Conservation (phyloP, 179 eudicot genomes). For the Patellifolia procumbens region DNA sequence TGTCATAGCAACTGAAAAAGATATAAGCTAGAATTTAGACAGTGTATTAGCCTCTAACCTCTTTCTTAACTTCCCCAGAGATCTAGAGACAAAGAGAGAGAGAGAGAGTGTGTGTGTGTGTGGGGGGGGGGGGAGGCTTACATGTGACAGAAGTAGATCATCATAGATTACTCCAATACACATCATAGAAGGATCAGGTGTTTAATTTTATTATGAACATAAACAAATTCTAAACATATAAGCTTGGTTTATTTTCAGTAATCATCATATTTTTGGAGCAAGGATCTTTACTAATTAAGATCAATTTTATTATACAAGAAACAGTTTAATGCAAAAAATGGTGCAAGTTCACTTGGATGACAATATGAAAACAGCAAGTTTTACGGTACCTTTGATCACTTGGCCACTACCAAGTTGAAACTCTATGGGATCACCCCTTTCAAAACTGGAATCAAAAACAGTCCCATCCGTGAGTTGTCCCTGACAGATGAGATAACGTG, state of each 20-base stretch:
- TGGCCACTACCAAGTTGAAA: conserved; percentile 95
- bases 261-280: neutral
- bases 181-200: neutral
- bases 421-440: conserved; percentile 92
- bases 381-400: conserved; percentile 73
- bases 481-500: conserved; percentile 33
- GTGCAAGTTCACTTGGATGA: conserved; percentile 1
- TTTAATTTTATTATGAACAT: neutral
- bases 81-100: too few species aligned
- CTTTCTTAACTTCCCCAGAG: too few species aligned
- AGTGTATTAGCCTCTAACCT: too few species aligned
- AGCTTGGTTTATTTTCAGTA: neutral
- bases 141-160: neutral
- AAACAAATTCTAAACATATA: neutral
- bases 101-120: fast-evolving
- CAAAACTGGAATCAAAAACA: conserved; percentile 93
- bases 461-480: conserved; percentile 93
- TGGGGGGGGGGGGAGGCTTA: neutral
- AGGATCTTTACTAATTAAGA: neutral
- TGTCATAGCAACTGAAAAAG: neutral
- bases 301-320: neutral
- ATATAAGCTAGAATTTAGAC: neutral
- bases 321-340: neutral
- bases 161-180: neutral
- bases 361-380: neutral